Percentiles rank a stretch among this genome's conserved stretches.
These are phyloP conservation scores for Vigna radiata DNA, from an alignment of 306 rosid species.

Conservation along the genomic window DNA sequence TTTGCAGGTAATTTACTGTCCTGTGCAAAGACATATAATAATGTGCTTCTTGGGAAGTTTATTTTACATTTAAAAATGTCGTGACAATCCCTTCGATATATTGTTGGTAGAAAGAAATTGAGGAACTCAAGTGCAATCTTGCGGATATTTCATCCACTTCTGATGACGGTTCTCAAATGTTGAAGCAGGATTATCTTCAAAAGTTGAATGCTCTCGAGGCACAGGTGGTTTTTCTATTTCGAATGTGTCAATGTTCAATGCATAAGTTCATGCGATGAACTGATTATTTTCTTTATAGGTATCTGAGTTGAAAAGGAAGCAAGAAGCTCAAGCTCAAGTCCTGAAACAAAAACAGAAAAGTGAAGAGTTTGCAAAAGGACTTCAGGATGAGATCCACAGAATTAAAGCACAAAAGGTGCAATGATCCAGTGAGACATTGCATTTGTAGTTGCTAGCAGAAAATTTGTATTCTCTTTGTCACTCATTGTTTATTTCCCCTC, in stretches of 20 bases:
- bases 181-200: slow-evolving; percentile 89
- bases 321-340: slow-evolving; percentile 91
- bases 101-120: slow-evolving; percentile 81
- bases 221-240: slow-evolving; percentile 62
- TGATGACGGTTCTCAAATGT: slow-evolving; percentile 85
- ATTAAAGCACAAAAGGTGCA: slow-evolving; percentile 89
- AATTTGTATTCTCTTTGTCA: neutral
- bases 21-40: slow-evolving; percentile 11
- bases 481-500: neutral
- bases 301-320: slow-evolving; percentile 82
- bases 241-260: slow-evolving; percentile 16
- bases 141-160: slow-evolving; percentile 73
- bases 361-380: slow-evolving; percentile 86
- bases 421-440: slow-evolving; percentile 16
- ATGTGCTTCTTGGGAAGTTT: slow-evolving; percentile 1
- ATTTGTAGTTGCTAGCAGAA: slow-evolving; percentile 21
- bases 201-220: slow-evolving; percentile 85
- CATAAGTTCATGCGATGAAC: slow-evolving; percentile 31
- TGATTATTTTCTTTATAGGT: slow-evolving; percentile 66
- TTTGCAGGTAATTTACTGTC: slow-evolving; percentile 71
- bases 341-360: slow-evolving; percentile 85
- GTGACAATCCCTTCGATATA: slow-evolving; percentile 18
- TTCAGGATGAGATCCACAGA: slow-evolving; percentile 92
- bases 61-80: slow-evolving; percentile 8
- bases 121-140: slow-evolving; percentile 69